Evolutionary conservation across 164 flowering plant genomes (phyloP).

Genomic region (Tetracentron sinense): DNA sequence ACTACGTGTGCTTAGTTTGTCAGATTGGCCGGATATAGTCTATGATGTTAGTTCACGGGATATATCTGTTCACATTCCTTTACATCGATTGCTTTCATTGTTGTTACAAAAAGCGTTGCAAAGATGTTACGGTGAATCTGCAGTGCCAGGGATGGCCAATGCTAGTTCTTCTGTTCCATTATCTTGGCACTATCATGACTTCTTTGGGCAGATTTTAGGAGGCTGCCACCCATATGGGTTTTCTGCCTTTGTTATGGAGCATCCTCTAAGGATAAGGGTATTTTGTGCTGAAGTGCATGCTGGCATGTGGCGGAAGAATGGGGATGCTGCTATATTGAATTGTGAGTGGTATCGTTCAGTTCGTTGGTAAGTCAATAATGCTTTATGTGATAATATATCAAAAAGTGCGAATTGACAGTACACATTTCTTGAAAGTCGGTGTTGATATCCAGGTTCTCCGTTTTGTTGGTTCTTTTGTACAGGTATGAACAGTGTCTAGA

Average conservation of each 20-base stretch:
- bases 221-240: constrained; percentile 80
- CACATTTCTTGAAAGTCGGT: not conserved
- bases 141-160: constrained; percentile 11
- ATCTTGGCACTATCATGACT: constrained; percentile 29
- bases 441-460: not conserved
- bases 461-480: constrained; percentile 20
- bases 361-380: constrained; percentile 85
- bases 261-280: constrained; percentile 79
- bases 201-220: constrained; percentile 50
- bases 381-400: not conserved
- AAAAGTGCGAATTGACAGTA: too few relatives aligned
- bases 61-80: constrained; percentile 80
- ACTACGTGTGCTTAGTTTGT: constrained; percentile 43
- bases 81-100: constrained; percentile 76
- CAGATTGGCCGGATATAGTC: constrained; percentile 72
- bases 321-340: constrained; percentile 62
- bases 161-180: constrained; percentile 20
- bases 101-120: constrained; percentile 55
- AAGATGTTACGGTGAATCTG: constrained; percentile 51
- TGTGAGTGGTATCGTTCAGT: constrained; percentile 74
- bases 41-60: constrained; percentile 92
- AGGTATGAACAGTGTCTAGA: constrained; percentile 87
- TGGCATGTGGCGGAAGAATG: constrained; percentile 97
- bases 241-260: constrained; percentile 88
- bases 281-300: constrained; percentile 90